Evolutionary conservation across 2,329 filamentous ascomycete genomes (phyloP).

Genomic region (Exophiala sp.): DNA sequence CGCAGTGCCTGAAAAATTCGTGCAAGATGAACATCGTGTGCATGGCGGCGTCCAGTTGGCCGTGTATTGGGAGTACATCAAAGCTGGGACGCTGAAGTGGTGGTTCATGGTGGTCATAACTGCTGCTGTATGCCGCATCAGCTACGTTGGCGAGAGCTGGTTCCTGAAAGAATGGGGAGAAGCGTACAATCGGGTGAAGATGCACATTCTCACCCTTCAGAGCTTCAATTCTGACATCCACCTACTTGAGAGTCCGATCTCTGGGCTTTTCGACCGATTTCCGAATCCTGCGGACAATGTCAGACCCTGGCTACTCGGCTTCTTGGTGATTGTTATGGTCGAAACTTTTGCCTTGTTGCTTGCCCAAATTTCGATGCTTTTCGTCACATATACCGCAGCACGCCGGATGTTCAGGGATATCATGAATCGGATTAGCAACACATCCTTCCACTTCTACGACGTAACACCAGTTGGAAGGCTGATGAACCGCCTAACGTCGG

Average conservation of each 20-base stretch:
- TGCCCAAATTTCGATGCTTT: constrained; percentile 64
- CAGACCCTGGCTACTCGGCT: constrained; percentile 69
- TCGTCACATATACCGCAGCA: constrained; percentile 77
- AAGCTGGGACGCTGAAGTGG: constrained; percentile 70
- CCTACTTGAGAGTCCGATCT: constrained; percentile 28
- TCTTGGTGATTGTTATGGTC: constrained; percentile 61
- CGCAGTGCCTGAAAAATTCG: constrained; percentile 68
- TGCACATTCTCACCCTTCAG: constrained; percentile 29
- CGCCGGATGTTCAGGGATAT: constrained; percentile 71
- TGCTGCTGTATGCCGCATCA: constrained; percentile 58
- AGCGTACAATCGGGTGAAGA: constrained; percentile 53
- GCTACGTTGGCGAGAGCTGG: constrained; percentile 67
- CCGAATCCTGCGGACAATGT: constrained; percentile 67
- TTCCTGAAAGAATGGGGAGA: constrained; percentile 88
- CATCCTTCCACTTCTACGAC: constrained; percentile 88
- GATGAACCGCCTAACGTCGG: constrained; percentile 88
- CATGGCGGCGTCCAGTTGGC: constrained; percentile 70
- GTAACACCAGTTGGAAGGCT: constrained; percentile 82
- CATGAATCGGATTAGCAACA: constrained; percentile 69
- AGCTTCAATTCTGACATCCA: constrained; percentile 19
- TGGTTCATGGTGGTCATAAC: constrained; percentile 65
- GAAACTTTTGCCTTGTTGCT: constrained; percentile 60
- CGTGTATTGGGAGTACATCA: constrained; percentile 83
- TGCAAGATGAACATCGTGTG: constrained; percentile 71
- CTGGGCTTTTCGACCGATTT: constrained; percentile 48